Base-by-base conservation (phyloP, 192 early-diverging fungal species). In the Linderina pennispora region DNA sequence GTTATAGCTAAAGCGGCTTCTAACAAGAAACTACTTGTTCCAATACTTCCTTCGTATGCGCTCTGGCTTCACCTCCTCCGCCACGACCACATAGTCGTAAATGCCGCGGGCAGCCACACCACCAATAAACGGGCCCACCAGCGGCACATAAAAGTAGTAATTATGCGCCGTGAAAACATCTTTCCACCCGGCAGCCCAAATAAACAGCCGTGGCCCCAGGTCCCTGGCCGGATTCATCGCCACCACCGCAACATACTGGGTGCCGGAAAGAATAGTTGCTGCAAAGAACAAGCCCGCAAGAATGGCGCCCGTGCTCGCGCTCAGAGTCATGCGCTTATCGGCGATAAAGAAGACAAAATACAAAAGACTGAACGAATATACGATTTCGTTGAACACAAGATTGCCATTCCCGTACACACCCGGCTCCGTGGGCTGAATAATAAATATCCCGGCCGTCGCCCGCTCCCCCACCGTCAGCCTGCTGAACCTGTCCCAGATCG, bases 131-230 rank as follows among this genome's bases (percentile, higher is more conserved):
- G 80, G 80, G 2, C 72, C 77, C 35, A 82, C 57, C 14, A 81
- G 48, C 13, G 82, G 80, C 22, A 82, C 57, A 57, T 76, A 78
- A 25, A 67, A 65, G 50, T 82, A 82, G 58, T 62, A 75, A 13
- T 64, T 38, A 43, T 56, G 48, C 7, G 62, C 59, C 20, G 75
- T 45, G 55, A 84, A 82, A 2, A 43, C 47, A 20, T 47, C 11
- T 16, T 80, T 77, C 65, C 70, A 85, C 8, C 82, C 82, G 26
- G 61, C 66, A 38, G 74, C 35, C 10, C 58, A 37, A 40, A 36
- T n/a, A 42, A 34, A 35, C 15, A 50, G 25, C 20, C 56, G 33
- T 4, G 48, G 48, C 11, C 56, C 56, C 11, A 58, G 18, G 39
- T 58, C 56, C n/a, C 56, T 40, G 18, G 56, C 56, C 18, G 56